A percentile compares a stretch with the other conserved stretches of the same genome.
Evolutionary conservation across 1,284 basidiomycete species (phyloP).

Genomic region (Clitocybe nebularis): DNA sequence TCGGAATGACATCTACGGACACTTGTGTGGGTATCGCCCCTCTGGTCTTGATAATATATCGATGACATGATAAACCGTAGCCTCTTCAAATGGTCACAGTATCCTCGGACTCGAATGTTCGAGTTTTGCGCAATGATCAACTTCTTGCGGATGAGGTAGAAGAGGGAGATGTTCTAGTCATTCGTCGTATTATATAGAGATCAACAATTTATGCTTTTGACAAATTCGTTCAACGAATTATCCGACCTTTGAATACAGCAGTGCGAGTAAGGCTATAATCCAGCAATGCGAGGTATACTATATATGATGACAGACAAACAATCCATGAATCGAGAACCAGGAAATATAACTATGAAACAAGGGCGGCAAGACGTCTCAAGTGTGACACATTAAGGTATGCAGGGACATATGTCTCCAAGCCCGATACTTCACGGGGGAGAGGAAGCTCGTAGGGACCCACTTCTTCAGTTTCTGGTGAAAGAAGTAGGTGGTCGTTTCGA

Average conservation of each 20-base stretch:
- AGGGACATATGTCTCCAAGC: constrained; percentile 84
- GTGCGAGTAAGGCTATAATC: constrained; percentile 33
- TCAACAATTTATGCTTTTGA: no score
- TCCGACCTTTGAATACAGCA: constrained; percentile 31
- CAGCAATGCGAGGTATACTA: constrained; percentile 37
- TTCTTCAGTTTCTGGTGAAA: constrained; percentile 93
- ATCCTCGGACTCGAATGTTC: constrained; percentile 17
- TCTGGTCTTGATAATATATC: background rate
- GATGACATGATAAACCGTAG: constrained; percentile 19
- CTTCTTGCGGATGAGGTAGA: constrained; percentile 36
- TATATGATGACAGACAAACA: constrained; percentile 22
- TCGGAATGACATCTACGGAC: constrained; percentile 27
- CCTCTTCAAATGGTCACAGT: constrained; percentile 26
- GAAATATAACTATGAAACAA: constrained; percentile 56
- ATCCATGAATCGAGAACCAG: constrained; percentile 13
- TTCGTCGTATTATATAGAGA: constrained; percentile 10
- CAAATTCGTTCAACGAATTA: constrained; percentile 11
- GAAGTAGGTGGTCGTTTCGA: constrained; percentile 90
- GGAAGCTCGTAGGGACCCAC: constrained; percentile 90
- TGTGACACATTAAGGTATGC: constrained; percentile 85
- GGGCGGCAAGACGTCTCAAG: constrained; percentile 74
- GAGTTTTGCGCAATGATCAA: constrained; percentile 38
- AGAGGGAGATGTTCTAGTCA: constrained; percentile 36
- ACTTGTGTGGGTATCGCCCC: constrained; percentile 20
- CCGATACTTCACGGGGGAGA: constrained; percentile 82